Evolutionary conservation across 352 stramenopile genomes (phyloP).

Genomic region (Phytophthora constricta): DNA sequence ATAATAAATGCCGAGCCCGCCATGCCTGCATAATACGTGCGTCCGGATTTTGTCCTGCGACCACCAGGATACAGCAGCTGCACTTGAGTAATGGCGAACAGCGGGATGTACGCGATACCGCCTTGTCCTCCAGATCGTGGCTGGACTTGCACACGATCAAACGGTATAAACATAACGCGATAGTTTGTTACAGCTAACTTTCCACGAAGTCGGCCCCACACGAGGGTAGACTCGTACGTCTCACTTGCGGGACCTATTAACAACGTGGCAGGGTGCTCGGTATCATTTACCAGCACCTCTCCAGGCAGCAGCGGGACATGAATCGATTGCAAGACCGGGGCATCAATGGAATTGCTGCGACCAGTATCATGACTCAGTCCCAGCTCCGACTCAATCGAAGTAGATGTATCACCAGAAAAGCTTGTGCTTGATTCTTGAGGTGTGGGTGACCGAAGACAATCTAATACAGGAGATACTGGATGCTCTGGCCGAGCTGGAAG

Average conservation of each 20-base stretch:
- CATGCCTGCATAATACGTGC: slow-evolving; percentile 57
- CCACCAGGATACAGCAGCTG: slow-evolving; percentile 69
- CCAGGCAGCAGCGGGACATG: slow-evolving; percentile 44
- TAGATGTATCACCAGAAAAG: slow-evolving; percentile 24
- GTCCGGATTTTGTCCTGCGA: slow-evolving; percentile 58
- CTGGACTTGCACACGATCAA: slow-evolving; percentile 57
- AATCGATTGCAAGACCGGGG: slow-evolving; percentile 26
- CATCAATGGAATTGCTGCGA: slow-evolving; percentile 15
- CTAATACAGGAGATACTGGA: slow-evolving; percentile 30
- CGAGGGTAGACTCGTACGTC: slow-evolving; percentile 54
- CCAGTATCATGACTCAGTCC: slow-evolving; percentile 25
- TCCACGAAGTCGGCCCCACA: slow-evolving; percentile 75
- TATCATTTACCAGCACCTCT: slow-evolving; percentile 50
- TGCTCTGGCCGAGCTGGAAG: slow-evolving; percentile 30
- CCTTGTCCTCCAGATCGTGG: slow-evolving; percentile 44
- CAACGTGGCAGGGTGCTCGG: slow-evolving; percentile 59
- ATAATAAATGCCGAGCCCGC: slow-evolving; percentile 54
- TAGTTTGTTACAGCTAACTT: slow-evolving; percentile 81
- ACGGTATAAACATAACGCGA: slow-evolving; percentile 72
- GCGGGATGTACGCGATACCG: slow-evolving; percentile 69
- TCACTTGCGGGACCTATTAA: slow-evolving; percentile 69
- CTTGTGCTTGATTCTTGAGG: slow-evolving; percentile 30
- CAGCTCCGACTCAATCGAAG: slow-evolving; percentile 35
- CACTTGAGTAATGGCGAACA: slow-evolving; percentile 72
- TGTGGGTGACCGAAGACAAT: slow-evolving; percentile 27